Base-by-base conservation (phyloP, 148 eudicot genomes). In the Arbutus unedo region DNA sequence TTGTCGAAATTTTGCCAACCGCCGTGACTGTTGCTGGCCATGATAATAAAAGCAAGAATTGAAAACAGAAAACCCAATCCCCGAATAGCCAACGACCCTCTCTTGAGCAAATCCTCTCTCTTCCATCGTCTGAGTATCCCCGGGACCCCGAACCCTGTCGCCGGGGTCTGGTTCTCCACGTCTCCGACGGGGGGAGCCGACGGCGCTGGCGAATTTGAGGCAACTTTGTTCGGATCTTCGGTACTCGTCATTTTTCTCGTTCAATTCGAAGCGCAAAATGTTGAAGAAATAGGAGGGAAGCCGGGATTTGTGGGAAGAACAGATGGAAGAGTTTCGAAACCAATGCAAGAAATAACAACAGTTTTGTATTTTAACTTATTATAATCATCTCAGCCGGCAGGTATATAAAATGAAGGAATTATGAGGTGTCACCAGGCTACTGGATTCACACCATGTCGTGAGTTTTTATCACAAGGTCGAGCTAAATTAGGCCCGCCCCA, bases 11-110 rank as follows among this genome's bases (percentile, higher is more conserved):
- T 21, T 38, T 50, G 53, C 82, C 89, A 15, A 79, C 82, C 82
- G 25, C 91, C 91, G 68, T 91, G 93, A 8, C 77, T 82, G 64
- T 91, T 91, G 68, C 88, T 90, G 67, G 90, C 95, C 88, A 91
- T 86, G 75, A 92, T 84, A 31, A 93, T 89, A 78, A 93, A 92
- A 53, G 95, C 59, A 8, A 93, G 85, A 79, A 93, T 70, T 2
- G 95, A 90, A 56, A 92, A 88, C 6, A 92, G 9, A 72, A 92
- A 79, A 8, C 88, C 89, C 1, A 87, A 19, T 6, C 81, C 89
- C 54, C 93, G 87, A 81, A 91, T 68, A 59, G 48, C 86, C 53
- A 92, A 47, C 1, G 86, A 84, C 5, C 87, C 90, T 71, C 82
- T 93, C 72, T 85, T 87, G 57, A 90, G 49, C 76, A 88, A 67